Conservation (phyloP, 1,139 yeast species). For the Torulaspora pretoriensis region DNA sequence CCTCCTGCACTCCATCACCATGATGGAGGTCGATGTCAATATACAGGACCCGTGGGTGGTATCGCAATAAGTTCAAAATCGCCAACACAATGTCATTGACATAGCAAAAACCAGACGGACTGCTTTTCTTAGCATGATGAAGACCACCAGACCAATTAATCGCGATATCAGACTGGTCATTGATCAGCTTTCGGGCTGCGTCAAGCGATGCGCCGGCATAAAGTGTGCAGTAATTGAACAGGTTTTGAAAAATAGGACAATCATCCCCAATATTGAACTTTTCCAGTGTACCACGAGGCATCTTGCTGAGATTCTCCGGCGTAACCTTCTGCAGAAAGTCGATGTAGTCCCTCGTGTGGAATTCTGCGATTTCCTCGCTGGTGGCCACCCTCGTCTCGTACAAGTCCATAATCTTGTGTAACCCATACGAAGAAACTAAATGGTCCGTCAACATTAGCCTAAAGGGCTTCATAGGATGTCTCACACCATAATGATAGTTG, state of each 20-base stretch:
- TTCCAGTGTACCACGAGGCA: conserved; percentile 52
- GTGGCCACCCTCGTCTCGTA: conserved; percentile 83
- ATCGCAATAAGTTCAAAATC: conserved; percentile 72
- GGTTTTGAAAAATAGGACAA: conserved; percentile 95
- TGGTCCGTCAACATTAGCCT: conserved; percentile 92
- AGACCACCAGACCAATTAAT: conserved; percentile 97
- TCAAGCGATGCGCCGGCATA: conserved; percentile 93
- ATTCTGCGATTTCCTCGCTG: conserved; percentile 66
- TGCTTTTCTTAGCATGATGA: conserved; percentile 93
- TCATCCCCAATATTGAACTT: conserved; percentile 95
- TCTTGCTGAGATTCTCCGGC: conserved; percentile 67
- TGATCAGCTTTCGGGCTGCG: conserved; percentile 79
- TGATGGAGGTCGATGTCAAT: conserved; percentile 96
- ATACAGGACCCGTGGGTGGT: conserved; percentile 86
- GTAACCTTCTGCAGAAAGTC: conserved; percentile 75
- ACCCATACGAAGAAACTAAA: conserved; percentile 74
- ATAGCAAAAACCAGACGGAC: conserved; percentile 93
- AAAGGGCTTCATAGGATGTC: conserved; percentile 99
- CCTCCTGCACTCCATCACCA: conserved; percentile 98
- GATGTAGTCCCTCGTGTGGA: conserved; percentile 86
- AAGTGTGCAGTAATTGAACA: conserved; percentile 79
- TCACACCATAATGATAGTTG: conserved; percentile 81
- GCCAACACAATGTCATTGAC: conserved; percentile 92
- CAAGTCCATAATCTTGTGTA: conserved; percentile 86
- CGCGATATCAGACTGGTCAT: conserved; percentile 89